Percentiles rank a stretch among this genome's conserved stretches.
Conservation (phyloP, 2,329 filamentous ascomycete genomes). For the Penicillium sp. region DNA sequence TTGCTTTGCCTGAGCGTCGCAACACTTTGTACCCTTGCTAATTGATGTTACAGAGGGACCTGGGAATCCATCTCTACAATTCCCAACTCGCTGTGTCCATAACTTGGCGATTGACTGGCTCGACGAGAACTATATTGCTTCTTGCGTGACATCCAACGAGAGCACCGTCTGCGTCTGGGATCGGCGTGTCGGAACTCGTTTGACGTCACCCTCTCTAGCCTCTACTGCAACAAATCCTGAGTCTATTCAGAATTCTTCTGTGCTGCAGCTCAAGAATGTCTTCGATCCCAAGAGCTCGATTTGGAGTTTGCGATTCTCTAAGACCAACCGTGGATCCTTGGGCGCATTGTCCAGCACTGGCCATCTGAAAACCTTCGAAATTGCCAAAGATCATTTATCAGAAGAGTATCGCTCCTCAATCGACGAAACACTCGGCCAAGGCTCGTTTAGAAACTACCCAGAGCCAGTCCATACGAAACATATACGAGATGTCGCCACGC, state of each 20-base stretch:
- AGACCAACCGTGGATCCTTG: slow-evolving; percentile 57
- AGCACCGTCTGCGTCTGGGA: slow-evolving; percentile 64
- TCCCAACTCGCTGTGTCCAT: slow-evolving; percentile 61
- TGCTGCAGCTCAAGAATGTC: slow-evolving; percentile 58
- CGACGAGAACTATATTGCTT: slow-evolving; percentile 66
- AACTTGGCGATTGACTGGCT: slow-evolving; percentile 64
- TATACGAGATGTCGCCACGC: slow-evolving; percentile 45
- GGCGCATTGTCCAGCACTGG: slow-evolving; percentile 60
- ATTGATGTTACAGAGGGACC: slow-evolving; percentile 29
- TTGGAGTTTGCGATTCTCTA: slow-evolving; percentile 63
- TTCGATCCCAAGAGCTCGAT: slow-evolving; percentile 55
- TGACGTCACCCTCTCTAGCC: slow-evolving; percentile 37
- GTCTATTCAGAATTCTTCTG: slow-evolving; percentile 45
- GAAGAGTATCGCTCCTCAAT: slow-evolving; percentile 41
- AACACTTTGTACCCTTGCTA: neutral
- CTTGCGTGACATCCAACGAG: slow-evolving; percentile 55
- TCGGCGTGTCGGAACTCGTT: slow-evolving; percentile 49
- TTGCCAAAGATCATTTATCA: slow-evolving; percentile 51
- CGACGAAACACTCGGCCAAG: slow-evolving; percentile 41
- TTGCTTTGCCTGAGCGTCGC: slow-evolving; percentile 17
- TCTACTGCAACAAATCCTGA: slow-evolving; percentile 30
- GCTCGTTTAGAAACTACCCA: slow-evolving; percentile 41
- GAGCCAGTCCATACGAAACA: slow-evolving; percentile 48
- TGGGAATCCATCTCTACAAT: slow-evolving; percentile 45
- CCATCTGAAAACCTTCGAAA: slow-evolving; percentile 57